phyloP scores from a whole-genome alignment of 2,329 filamentous ascomycete species.

The Colletotrichum orbiculare region DNA sequence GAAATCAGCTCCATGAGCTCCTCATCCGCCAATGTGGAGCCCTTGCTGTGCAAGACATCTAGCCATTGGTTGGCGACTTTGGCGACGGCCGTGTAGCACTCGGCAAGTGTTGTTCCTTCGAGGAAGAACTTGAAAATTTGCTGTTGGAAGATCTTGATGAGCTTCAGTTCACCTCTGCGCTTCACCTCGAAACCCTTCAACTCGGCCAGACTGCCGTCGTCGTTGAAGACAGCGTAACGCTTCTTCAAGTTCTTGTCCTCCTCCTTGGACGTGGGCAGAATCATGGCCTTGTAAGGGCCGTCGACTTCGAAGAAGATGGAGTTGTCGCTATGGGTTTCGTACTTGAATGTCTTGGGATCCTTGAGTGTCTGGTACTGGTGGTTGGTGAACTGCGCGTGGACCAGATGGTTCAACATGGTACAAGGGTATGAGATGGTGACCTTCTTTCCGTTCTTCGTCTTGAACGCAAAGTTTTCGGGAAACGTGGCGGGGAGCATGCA shows the following conservation, averaged over 20 bases:
- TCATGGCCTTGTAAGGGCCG: slow-evolving; percentile 97
- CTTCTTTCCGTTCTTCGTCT: slow-evolving; percentile 95
- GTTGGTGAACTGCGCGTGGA: slow-evolving; percentile 95
- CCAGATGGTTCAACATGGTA: slow-evolving; percentile 98
- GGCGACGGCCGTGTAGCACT: slow-evolving; percentile 92
- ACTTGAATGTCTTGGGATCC: slow-evolving; percentile 83
- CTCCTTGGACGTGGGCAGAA: slow-evolving; percentile 96
- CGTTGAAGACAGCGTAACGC: slow-evolving; percentile 98
- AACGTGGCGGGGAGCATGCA: slow-evolving; percentile 98
- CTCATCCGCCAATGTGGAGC: slow-evolving; percentile 90
- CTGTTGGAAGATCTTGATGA: slow-evolving; percentile 99
- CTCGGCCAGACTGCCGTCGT: slow-evolving; percentile 94
- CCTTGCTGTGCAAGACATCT: slow-evolving; percentile 91
- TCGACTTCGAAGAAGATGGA: slow-evolving; percentile 99
- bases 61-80: slow-evolving; percentile 97
- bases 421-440: slow-evolving; percentile 96
- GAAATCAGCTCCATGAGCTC: slow-evolving; percentile 99
- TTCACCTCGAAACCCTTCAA: slow-evolving; percentile 98
- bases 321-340: slow-evolving; percentile 98
- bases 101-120: slow-evolving; percentile 85
- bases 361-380: slow-evolving; percentile 94
- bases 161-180: slow-evolving; percentile 94
- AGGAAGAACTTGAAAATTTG: slow-evolving; percentile 99
- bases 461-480: slow-evolving; percentile 96
- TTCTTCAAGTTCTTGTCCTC: slow-evolving; percentile 99